Percentiles rank a stretch among this genome's conserved stretches.
These are phyloP conservation scores for Conticribra guillardii DNA, from an alignment of 108 stramenopile species.

Conservation along the genomic window DNA sequence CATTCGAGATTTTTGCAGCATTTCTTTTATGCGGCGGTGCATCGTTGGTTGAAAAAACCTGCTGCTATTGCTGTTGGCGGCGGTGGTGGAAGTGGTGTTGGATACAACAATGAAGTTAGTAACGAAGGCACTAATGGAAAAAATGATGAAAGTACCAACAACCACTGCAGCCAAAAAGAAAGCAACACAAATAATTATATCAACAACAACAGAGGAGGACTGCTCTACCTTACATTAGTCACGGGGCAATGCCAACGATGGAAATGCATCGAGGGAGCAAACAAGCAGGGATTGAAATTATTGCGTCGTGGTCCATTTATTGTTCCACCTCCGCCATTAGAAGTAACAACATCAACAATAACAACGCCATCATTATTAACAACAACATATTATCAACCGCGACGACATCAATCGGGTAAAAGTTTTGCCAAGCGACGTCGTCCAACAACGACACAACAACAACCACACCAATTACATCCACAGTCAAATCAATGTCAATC, in stretches of 20 bases:
- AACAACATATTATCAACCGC: constrained; percentile 58
- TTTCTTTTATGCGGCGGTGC: constrained; percentile 66
- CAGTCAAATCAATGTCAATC: no score
- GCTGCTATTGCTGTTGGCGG: no score
- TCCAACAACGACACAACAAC: constrained; percentile 9
- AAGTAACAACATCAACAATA: not conserved
- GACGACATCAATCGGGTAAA: constrained; percentile 87
- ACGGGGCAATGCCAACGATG: constrained; percentile 77
- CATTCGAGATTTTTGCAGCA: constrained; percentile 81
- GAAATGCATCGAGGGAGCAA: constrained; percentile 64
- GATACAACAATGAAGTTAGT: not conserved
- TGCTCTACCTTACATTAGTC: constrained; percentile 74
- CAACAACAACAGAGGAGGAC: constrained; percentile 26
- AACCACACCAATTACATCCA: not conserved
- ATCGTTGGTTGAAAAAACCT: constrained; percentile 66
- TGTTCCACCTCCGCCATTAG: constrained; percentile 54
- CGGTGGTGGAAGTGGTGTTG: not conserved
- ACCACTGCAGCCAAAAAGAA: not conserved
- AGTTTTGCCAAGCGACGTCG: constrained; percentile 68
- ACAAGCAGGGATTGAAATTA: constrained; percentile 61
- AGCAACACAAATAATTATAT: not conserved
- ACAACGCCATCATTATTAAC: no score
- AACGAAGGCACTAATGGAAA: not conserved
- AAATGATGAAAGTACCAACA: not conserved
- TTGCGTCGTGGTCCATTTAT: constrained; percentile 57